Percentiles rank a stretch among this genome's conserved stretches.
phyloP scores from a whole-genome alignment of 257 asterid species.

The Solanum piurae region DNA sequence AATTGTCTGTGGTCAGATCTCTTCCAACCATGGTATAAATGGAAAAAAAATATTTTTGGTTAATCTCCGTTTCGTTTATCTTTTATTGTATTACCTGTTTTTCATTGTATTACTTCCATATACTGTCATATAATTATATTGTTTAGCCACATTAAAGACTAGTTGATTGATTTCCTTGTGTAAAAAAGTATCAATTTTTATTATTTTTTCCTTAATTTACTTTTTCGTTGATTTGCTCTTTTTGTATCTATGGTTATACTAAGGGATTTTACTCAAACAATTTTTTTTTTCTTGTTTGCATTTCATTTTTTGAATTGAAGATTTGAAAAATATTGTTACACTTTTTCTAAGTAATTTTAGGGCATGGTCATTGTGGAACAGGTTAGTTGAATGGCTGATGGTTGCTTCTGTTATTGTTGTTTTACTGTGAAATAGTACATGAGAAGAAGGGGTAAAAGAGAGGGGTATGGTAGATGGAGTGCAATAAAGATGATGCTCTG shows the following conservation, averaged over 20 bases:
- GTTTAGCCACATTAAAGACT: background rate
- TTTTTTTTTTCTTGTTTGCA: background rate
- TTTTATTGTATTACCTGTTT: background rate
- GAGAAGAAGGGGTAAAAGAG: conserved; percentile 23
- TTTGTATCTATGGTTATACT: background rate
- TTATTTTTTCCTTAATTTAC: background rate
- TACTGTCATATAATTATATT: background rate
- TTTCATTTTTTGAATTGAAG: background rate
- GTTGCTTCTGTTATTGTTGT: background rate
- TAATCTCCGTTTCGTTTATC: background rate
- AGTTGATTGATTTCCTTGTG: background rate
- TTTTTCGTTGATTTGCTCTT: background rate
- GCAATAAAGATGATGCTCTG: conserved; percentile 70
- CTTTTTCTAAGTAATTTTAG: background rate
- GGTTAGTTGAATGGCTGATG: background rate
- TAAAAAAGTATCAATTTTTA: background rate
- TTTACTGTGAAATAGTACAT: background rate
- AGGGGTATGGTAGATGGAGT: conserved; percentile 48
- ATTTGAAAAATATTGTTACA: background rate
- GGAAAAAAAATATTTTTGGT: background rate
- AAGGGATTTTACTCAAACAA: background rate
- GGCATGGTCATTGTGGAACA: background rate
- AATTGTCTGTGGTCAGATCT: background rate
- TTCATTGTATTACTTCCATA: background rate
- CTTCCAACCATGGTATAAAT: background rate